phyloP scores from a whole-genome alignment of 257 asterid genomes.

The Ligustrum vulgare region DNA sequence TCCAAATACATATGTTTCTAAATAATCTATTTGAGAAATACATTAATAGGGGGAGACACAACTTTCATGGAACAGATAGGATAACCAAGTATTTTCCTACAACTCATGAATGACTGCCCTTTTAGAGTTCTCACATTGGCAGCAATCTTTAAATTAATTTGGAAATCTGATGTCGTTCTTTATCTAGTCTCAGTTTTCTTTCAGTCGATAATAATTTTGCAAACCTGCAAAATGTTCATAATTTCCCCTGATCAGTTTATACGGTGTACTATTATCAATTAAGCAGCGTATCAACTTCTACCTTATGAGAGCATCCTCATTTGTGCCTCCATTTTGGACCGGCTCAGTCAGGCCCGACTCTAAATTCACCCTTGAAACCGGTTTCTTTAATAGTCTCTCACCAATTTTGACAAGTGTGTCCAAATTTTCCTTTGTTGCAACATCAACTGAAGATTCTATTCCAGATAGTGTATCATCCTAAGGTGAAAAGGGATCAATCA shows the following conservation, averaged over 20 bases:
- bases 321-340: constrained; percentile 41
- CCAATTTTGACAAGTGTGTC: constrained; percentile 43
- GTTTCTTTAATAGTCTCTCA: constrained; percentile 34
- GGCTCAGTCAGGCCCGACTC: constrained; percentile 44
- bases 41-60: not conserved
- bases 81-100: not conserved
- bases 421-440: constrained; percentile 48
- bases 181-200: constrained; percentile 28
- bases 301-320: constrained; percentile 44
- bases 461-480: constrained; percentile 56
- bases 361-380: constrained; percentile 42
- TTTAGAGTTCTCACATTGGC: not conserved
- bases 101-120: constrained; percentile 14
- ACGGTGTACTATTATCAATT: no score
- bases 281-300: not conserved
- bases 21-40: not conserved
- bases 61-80: constrained; percentile 10
- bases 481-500: not conserved
- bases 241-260: not conserved
- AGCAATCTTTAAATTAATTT: constrained; percentile 11
- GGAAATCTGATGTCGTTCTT: constrained; percentile 5
- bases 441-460: constrained; percentile 39
- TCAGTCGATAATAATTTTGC: constrained; percentile 39
- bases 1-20: not conserved
- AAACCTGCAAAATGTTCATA: constrained; percentile 27